Percentiles rank a stretch among this genome's conserved stretches.
phyloP scores from a whole-genome alignment of 768 basidiomycete species.

The Boletales sp. region DNA sequence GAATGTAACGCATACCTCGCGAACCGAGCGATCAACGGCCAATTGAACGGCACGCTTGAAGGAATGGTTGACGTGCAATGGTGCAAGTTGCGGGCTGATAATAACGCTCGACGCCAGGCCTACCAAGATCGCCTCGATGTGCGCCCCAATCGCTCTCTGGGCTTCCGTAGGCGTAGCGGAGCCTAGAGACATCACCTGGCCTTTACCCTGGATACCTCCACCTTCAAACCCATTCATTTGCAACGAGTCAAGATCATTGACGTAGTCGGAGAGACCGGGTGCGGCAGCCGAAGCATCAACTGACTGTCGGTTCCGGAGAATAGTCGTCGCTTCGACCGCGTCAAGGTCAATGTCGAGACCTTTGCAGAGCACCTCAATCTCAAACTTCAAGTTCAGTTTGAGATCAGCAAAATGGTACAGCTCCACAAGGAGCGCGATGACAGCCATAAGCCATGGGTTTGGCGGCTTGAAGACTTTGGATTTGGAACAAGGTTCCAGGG shows the following conservation, averaged over 20 bases:
- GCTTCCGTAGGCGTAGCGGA: slow-evolving; percentile 58
- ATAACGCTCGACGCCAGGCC: slow-evolving; percentile 69
- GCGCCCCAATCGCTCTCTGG: slow-evolving; percentile 65
- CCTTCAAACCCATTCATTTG: slow-evolving; percentile 71
- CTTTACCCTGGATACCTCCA: slow-evolving; percentile 45
- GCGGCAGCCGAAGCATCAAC: slow-evolving; percentile 46
- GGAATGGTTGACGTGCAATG: slow-evolving; percentile 68
- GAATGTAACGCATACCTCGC: slow-evolving; percentile 59
- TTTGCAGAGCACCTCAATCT: slow-evolving; percentile 96
- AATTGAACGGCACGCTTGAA: slow-evolving; percentile 90
- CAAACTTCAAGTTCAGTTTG: slow-evolving; percentile 95
- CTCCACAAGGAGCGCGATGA: slow-evolving; percentile 86
- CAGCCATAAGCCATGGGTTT: slow-evolving; percentile 98
- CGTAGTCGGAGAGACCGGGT: slow-evolving; percentile 73
- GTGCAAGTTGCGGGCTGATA: slow-evolving; percentile 74
- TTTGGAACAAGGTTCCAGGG: slow-evolving; percentile 83
- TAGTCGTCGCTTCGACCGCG: slow-evolving; percentile 74
- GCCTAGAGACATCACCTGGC: slow-evolving; percentile 61
- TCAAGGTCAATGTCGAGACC: slow-evolving; percentile 85
- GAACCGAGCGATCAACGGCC: slow-evolving; percentile 90
- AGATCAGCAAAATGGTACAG: slow-evolving; percentile 97
- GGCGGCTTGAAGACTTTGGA: slow-evolving; percentile 94
- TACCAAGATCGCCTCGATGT: slow-evolving; percentile 77
- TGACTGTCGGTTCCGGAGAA: slow-evolving; percentile 75
- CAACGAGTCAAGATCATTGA: slow-evolving; percentile 73